Conservation (phyloP, 441 rosid species). For the Jatropha podagrica region DNA sequence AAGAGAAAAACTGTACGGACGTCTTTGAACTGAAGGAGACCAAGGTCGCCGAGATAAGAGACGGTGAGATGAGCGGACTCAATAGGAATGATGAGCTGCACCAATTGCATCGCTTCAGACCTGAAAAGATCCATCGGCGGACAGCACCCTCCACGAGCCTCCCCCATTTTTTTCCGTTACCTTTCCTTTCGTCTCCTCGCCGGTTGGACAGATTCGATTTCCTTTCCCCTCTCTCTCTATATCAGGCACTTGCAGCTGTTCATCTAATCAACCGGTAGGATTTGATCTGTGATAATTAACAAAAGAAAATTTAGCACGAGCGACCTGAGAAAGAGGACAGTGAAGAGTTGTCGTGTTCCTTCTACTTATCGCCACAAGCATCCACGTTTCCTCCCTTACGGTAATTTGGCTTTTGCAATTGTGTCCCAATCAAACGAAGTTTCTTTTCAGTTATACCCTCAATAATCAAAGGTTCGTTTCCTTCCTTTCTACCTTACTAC, state of each 20-base stretch:
- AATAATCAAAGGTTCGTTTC: neutral
- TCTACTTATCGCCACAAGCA: slow-evolving; percentile 15
- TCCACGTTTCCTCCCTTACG: slow-evolving; percentile 20
- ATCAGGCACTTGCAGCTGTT: neutral
- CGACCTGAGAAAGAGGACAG: neutral
- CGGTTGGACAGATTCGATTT: slow-evolving; percentile 11
- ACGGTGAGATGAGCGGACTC: slow-evolving; percentile 85
- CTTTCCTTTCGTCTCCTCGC: neutral
- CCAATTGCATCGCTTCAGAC: slow-evolving; percentile 88
- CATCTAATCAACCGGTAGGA: neutral
- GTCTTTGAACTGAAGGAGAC: slow-evolving; percentile 88
- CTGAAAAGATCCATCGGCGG: slow-evolving; percentile 91
- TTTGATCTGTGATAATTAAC: neutral
- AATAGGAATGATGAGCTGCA: slow-evolving; percentile 78
- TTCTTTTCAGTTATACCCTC: slow-evolving; percentile 4
- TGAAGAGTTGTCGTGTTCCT: slow-evolving; percentile 18
- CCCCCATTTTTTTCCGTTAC: slow-evolving; percentile 36
- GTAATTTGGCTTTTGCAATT: neutral
- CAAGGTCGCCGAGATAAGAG: slow-evolving; percentile 83
- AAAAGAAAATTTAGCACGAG: neutral
- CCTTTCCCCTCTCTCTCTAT: slow-evolving; percentile 1
- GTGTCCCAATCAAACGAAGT: neutral
- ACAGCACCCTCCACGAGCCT: slow-evolving; percentile 60
- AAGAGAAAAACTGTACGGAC: slow-evolving; percentile 43
- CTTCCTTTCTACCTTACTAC: no score